phyloP scores from a whole-genome alignment of 345 rosid genomes.

The Ricinus communis region DNA sequence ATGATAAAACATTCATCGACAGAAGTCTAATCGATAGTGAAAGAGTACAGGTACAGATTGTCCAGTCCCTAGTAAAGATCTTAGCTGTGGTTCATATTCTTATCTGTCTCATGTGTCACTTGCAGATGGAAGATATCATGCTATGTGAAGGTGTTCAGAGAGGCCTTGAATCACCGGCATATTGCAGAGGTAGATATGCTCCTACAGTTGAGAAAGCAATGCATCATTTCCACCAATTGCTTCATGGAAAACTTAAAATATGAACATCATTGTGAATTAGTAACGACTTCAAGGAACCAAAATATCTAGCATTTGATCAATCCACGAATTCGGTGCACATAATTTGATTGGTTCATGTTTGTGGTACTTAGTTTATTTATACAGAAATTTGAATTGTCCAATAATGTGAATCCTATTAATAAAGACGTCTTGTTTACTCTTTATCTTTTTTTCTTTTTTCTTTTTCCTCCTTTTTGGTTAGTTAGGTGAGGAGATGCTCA shows the following conservation, averaged over 20 bases:
- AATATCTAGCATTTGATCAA: too few relatives aligned
- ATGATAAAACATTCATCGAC: slow-evolving; percentile 57
- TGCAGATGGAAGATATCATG: slow-evolving; percentile 69
- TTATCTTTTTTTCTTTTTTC: too few relatives aligned
- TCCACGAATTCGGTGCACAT: too few relatives aligned
- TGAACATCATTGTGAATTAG: not conserved
- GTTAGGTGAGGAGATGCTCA: too few relatives aligned
- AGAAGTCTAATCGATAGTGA: slow-evolving; percentile 73
- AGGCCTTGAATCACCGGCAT: slow-evolving; percentile 74
- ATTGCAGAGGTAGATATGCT: slow-evolving; percentile 63
- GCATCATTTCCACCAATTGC: slow-evolving; percentile 71
- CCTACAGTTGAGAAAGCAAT: slow-evolving; percentile 67
- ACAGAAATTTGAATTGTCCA: too few relatives aligned
- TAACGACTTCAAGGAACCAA: too few relatives aligned
- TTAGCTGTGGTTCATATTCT: not conserved
- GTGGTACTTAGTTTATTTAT: too few relatives aligned
- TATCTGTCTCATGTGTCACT: not conserved
- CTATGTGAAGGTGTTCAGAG: slow-evolving; percentile 80
- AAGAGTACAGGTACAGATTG: slow-evolving; percentile 56
- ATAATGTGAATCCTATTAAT: too few relatives aligned
- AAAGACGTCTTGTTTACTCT: too few relatives aligned
- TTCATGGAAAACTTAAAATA: slow-evolving; percentile 40
- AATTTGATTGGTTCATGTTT: too few relatives aligned
- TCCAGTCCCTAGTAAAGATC: slow-evolving; percentile 34
- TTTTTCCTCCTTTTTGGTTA: too few relatives aligned